Percentiles rank a stretch among this genome's conserved stretches.
phyloP scores from a whole-genome alignment of 805 yeast genomes.

The Wickerhamomyces hampshirensis region DNA sequence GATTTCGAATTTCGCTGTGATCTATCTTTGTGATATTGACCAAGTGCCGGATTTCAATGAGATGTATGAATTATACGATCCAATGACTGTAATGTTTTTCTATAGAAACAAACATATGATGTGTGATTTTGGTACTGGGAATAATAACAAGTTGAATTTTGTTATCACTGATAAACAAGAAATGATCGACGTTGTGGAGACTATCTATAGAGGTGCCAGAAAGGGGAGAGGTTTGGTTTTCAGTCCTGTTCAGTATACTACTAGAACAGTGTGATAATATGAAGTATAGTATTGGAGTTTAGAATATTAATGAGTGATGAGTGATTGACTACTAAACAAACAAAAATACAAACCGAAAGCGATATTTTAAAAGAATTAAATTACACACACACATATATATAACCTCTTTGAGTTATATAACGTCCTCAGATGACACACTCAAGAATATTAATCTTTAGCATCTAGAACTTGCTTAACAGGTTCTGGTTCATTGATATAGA shows the following conservation, averaged over 20 bases:
- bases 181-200: constrained; percentile 84
- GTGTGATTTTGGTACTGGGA: constrained; percentile 98
- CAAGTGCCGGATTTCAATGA: constrained; percentile 86
- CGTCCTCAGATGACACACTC: too few relatives aligned
- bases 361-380: too few relatives aligned
- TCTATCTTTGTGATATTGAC: constrained; percentile 84
- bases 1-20: constrained; percentile 80
- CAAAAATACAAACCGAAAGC: too few relatives aligned
- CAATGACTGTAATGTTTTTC: constrained; percentile 91
- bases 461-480: constrained; percentile 86
- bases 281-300: background rate
- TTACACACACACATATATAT: too few relatives aligned
- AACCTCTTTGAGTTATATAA: too few relatives aligned
- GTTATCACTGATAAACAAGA: constrained; percentile 77
- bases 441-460: constrained; percentile 30
- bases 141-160: constrained; percentile 90
- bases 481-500: constrained; percentile 81
- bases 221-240: constrained; percentile 91
- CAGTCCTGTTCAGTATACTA: constrained; percentile 48
- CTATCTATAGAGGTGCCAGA: constrained; percentile 83
- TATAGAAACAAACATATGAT: constrained; percentile 92
- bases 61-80: constrained; percentile 88
- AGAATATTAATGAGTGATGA: too few relatives aligned
- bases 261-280: constrained; percentile 10
- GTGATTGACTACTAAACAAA: background rate